These are phyloP conservation scores for Tolypocladium tundrense DNA, from an alignment of 2,329 filamentous ascomycete genomes.

Conservation along the genomic window DNA sequence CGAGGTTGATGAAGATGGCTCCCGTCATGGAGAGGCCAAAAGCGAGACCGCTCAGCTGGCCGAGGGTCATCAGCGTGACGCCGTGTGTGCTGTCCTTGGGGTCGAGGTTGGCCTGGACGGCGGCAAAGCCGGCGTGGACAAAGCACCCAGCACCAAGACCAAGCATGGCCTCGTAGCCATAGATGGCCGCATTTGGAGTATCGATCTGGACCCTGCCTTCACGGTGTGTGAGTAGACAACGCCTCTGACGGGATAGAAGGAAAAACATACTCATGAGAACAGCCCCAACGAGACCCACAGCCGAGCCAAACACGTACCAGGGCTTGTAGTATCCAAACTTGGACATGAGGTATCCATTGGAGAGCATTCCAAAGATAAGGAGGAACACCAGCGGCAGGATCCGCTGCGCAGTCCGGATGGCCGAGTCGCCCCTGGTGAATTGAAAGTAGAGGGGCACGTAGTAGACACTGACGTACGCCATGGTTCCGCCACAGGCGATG, in stretches of 20 bases:
- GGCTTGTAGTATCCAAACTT: background rate
- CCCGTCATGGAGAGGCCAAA: conserved; percentile 22
- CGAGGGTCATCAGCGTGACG: conserved; percentile 20
- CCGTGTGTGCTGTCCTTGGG: conserved; percentile 14
- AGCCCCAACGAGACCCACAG: background rate
- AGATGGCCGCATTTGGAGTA: background rate
- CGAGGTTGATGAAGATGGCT: conserved; percentile 20
- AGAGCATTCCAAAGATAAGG: background rate
- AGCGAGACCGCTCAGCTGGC: conserved; percentile 21
- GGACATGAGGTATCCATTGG: background rate
- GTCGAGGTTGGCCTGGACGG: conserved; percentile 20
- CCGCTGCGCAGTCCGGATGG: conserved; percentile 27
- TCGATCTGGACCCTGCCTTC: background rate
- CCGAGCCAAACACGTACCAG: background rate
- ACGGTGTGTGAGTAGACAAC: background rate
- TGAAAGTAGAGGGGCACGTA: conserved; percentile 41
- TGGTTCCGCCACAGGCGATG: conserved; percentile 6
- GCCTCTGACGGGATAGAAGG: too few species aligned
- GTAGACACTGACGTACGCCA: conserved; percentile 25
- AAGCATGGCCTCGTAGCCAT: background rate
- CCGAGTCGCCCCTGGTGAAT: conserved; percentile 29
- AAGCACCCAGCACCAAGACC: background rate
- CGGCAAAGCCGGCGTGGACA: conserved; percentile 22
- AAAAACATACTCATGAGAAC: background rate
- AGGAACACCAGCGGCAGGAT: conserved; percentile 29